Evolutionary conservation across 768 basidiomycete genomes (phyloP), one percentile per base, ranked within the genome.

Genomic region (Tylopilus vinaceipallidus): DNA sequence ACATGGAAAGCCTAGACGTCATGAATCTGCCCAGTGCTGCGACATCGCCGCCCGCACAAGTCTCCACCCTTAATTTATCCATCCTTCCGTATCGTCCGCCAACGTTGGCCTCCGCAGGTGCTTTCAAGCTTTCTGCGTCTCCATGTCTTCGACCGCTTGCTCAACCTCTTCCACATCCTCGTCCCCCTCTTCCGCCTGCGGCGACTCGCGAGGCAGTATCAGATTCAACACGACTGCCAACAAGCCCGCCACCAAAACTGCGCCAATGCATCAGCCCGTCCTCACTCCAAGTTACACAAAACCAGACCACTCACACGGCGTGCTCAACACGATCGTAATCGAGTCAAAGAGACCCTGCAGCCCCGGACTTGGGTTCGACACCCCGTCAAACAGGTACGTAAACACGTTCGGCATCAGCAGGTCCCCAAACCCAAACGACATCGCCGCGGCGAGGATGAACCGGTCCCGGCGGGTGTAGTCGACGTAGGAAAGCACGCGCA

Each of bases 271-370:
- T 17, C 27, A 45, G 54, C 29, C 34, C 37, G 19, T n/a, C 41
- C 36, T 52, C 1, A n/a, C 16, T 49, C 12, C 30, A 30, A 42
- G 7, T 26, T 24, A 27, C 29, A 14, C 24, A 36, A 35, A 1
- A 12, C 12, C n/a, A n/a, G 24, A 6, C 64, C 7, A 69, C 85
- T 74, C 65, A 89, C 89, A 92, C 32, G 89, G 91, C 2, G 89
- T 91, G 52, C 81, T 84, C 48, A 92, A 67, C 32, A 92, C 70
- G 59, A 93, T 92, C 27, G 85, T 84, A 53, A 92, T 88, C 5
- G 86, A 86, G 60, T 83, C 74, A 53, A 94, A 80, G 40, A 92
- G 71, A 1, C 89, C 88, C 52, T 77, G 69, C 19, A 91, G 68
- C 0, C 82, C 85, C 27, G 68, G 72, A 48, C 65, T 80, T 6